Percentiles rank a stretch among this genome's conserved stretches.
Evolutionary conservation across 164 flowering plant genomes (phyloP).

Genomic region (Berberis vulgaris): DNA sequence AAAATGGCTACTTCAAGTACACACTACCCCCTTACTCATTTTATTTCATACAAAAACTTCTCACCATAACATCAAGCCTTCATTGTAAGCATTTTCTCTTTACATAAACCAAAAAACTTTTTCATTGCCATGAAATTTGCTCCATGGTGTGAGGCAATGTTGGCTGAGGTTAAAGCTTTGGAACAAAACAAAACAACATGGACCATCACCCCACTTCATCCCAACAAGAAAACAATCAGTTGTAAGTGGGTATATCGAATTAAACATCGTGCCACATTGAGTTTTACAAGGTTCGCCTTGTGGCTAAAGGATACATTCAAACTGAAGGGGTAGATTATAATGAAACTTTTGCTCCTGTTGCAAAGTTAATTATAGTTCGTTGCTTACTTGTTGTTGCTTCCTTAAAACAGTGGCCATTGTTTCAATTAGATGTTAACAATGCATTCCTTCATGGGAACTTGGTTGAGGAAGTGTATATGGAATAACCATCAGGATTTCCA

Average conservation of each 20-base stretch:
- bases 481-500: neutral
- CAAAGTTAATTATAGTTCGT: neutral
- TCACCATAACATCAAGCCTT: neutral
- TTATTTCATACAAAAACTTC: neutral
- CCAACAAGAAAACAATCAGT: neutral
- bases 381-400: neutral
- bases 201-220: neutral
- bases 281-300: neutral
- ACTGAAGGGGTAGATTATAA: neutral
- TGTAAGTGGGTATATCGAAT: neutral
- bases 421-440: neutral
- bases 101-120: neutral
- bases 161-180: neutral
- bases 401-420: neutral
- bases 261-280: neutral
- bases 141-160: slow-evolving; percentile 1
- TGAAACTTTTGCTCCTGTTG: neutral
- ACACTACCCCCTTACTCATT: neutral
- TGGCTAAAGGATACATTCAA: neutral
- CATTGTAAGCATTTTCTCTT: neutral
- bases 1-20: neutral
- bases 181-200: neutral
- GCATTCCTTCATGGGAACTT: neutral
- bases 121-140: neutral
- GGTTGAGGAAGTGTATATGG: neutral